Conservation (phyloP, 352 stramenopile genomes). For the Phytophthora citrophthora region DNA sequence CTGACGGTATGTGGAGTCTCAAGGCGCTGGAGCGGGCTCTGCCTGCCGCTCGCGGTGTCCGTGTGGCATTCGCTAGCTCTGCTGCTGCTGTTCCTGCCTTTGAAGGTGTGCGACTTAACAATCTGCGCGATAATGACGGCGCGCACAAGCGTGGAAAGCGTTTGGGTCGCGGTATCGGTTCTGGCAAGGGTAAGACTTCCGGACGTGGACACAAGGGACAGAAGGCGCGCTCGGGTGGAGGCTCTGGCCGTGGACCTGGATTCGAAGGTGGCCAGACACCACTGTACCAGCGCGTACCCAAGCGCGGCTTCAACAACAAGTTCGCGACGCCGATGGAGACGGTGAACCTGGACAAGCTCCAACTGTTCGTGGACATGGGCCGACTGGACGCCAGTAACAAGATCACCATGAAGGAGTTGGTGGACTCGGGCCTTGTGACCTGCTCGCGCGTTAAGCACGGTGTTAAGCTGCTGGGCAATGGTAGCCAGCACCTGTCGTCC, state of each 20-base stretch:
- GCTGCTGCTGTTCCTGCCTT: conserved; percentile 43
- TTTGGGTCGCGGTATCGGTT: conserved; percentile 92
- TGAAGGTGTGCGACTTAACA: conserved; percentile 84
- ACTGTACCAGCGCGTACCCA: conserved; percentile 96
- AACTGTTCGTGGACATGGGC: conserved; percentile 98
- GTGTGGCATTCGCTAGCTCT: conserved; percentile 53
- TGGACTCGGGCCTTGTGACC: conserved; percentile 90
- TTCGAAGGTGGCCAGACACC: conserved; percentile 99
- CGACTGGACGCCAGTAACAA: conserved; percentile 90
- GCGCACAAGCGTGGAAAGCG: conserved; percentile 91
- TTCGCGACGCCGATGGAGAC: conserved; percentile 91
- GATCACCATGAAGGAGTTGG: conserved; percentile 94
- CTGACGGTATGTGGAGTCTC: conserved; percentile 56
- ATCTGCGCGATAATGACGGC: conserved; percentile 84
- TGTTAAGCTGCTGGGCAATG: conserved; percentile 94
- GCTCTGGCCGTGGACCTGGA: conserved; percentile 78
- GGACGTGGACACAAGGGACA: conserved; percentile 98
- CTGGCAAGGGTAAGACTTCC: conserved; percentile 95
- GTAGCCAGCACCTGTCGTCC: conserved; percentile 85
- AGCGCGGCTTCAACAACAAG: conserved; percentile 98
- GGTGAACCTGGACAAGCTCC: conserved; percentile 94
- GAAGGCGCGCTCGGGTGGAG: conserved; percentile 92
- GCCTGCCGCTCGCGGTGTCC: conserved; percentile 31
- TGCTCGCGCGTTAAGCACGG: conserved; percentile 94
- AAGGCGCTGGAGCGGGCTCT: conserved; percentile 63